Conservation (phyloP, 306 rosid species). For the Inga leiocalycina region DNA sequence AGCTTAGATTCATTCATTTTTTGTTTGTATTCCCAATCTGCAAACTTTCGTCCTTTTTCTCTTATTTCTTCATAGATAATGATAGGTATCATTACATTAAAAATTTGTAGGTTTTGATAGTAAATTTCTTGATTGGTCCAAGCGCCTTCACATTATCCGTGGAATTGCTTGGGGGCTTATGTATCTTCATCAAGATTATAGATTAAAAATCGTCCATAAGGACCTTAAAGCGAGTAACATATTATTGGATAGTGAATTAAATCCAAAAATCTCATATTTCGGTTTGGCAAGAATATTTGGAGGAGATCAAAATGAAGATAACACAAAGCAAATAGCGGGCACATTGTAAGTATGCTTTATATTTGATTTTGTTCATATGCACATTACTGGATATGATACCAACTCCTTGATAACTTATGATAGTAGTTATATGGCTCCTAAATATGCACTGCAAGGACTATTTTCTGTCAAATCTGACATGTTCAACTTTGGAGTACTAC, state of each 20-base stretch:
- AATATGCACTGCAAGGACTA: not conserved
- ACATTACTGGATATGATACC: not conserved
- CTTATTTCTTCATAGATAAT: not conserved
- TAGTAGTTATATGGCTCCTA: not conserved
- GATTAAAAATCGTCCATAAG: not conserved
- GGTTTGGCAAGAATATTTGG: not conserved
- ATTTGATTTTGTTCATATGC: not conserved
- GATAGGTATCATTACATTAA: not conserved
- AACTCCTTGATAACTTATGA: not conserved
- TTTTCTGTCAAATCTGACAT: not conserved
- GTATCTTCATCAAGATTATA: not conserved
- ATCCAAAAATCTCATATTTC: not conserved
- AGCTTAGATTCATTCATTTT: slow-evolving; percentile 5
- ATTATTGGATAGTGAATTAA: not conserved
- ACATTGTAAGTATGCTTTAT: not conserved
- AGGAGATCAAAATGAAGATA: not conserved
- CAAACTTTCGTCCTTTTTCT: not conserved
- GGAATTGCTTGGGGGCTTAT: not conserved
- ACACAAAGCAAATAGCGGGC: not conserved
- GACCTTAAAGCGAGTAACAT: not conserved
- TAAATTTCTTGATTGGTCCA: not conserved
- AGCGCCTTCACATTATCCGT: not conserved
- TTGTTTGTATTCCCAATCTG: not conserved
- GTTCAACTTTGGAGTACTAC: not conserved
- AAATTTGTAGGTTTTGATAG: not conserved